phyloP scores from a whole-genome alignment of 441 rosid genomes.

The Biscutella auriculata region DNA sequence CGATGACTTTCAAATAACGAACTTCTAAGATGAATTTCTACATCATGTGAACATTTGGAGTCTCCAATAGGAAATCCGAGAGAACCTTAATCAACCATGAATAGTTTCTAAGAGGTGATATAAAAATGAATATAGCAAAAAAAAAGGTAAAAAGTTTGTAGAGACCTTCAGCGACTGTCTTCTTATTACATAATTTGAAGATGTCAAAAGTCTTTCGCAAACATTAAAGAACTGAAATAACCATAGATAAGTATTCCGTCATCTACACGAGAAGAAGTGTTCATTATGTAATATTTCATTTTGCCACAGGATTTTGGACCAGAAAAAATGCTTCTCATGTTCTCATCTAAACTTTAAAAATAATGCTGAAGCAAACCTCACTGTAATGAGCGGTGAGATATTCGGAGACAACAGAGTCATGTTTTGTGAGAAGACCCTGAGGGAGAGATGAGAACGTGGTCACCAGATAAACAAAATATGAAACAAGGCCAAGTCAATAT shows the following conservation, averaged over 20 bases:
- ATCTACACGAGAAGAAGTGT: slow-evolving; percentile 16
- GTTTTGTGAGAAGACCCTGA: slow-evolving; percentile 90
- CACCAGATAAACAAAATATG: background rate
- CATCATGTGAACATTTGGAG: slow-evolving; percentile 75
- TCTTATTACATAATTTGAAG: slow-evolving; percentile 89
- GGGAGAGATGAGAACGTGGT: slow-evolving; percentile 4
- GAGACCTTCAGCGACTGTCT: slow-evolving; percentile 89
- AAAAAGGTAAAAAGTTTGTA: background rate
- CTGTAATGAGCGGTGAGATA: slow-evolving; percentile 69
- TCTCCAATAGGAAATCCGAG: slow-evolving; percentile 82
- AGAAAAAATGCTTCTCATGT: background rate
- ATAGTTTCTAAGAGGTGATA: slow-evolving; percentile 10
- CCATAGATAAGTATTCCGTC: slow-evolving; percentile 13
- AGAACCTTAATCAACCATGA: slow-evolving; percentile 55
- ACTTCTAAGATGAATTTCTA: slow-evolving; percentile 83
- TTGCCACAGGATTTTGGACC: background rate
- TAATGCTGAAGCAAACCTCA: slow-evolving; percentile 44
- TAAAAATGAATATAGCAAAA: background rate
- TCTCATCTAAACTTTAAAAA: background rate
- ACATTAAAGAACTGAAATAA: slow-evolving; percentile 70
- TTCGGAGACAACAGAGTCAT: slow-evolving; percentile 60
- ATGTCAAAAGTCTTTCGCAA: slow-evolving; percentile 68
- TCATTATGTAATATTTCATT: background rate
- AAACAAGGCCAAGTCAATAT: background rate
- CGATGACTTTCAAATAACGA: slow-evolving; percentile 75